These are phyloP conservation scores for Apiotrichum sp. DNA, from an alignment of 1,284 basidiomycete species.

Conservation along the genomic window DNA sequence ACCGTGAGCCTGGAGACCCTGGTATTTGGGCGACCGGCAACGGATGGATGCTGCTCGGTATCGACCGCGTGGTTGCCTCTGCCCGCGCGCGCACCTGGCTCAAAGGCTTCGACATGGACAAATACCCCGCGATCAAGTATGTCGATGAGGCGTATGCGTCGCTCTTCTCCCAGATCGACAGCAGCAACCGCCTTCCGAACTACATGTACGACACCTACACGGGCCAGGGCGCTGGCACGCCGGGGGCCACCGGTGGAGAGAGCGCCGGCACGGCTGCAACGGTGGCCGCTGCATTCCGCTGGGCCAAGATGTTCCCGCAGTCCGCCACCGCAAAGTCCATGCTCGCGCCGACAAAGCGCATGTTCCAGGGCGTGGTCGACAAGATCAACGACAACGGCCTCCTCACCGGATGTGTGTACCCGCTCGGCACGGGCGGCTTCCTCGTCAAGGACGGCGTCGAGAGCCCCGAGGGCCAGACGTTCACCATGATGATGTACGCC, in stretches of 20 bases:
- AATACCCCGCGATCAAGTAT: constrained; percentile 10
- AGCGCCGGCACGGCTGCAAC: constrained; percentile 29
- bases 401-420: constrained; percentile 30
- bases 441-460: constrained; percentile 3
- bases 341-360: constrained; percentile 16
- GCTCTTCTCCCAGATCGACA: constrained; percentile 39
- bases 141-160: constrained; percentile 46
- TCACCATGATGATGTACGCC: constrained; percentile 34
- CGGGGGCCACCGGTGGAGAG: constrained; percentile 13
- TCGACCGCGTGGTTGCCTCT: constrained; percentile 22
- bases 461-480: constrained; percentile 34
- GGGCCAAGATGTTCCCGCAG: constrained; percentile 11
- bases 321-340: constrained; percentile 10
- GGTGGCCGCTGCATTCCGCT: constrained; percentile 37
- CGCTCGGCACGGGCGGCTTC: constrained; percentile 15
- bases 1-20: constrained; percentile 51
- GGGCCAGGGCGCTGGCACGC: no score
- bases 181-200: constrained; percentile 27
- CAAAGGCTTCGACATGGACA: constrained; percentile 3
- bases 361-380: constrained; percentile 27
- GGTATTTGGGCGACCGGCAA: constrained; percentile 56
- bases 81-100: constrained; percentile 30
- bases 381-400: constrained; percentile 23
- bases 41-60: constrained; percentile 32
- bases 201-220: constrained; percentile 17